These are phyloP conservation scores for Aspergillus carbonarius DNA, from an alignment of 2,329 filamentous ascomycete species.

Conservation along the genomic window DNA sequence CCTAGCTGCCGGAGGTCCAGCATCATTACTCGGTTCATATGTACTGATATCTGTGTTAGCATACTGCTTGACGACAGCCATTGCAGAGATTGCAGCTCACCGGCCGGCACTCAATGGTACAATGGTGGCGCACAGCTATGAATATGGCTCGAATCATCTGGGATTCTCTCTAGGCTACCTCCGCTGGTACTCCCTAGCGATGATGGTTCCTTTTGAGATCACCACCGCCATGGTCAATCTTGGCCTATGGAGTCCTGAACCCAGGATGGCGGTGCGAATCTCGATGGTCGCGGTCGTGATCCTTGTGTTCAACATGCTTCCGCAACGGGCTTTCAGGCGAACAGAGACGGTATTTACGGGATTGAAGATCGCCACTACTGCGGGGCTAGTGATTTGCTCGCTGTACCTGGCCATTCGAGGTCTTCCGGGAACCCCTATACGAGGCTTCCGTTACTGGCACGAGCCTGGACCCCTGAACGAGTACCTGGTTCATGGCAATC, in stretches of 20 bases:
- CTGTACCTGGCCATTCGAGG: constrained; percentile 55
- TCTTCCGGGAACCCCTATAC: constrained; percentile 46
- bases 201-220: constrained; percentile 58
- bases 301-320: constrained; percentile 48
- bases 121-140: constrained; percentile 41
- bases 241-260: constrained; percentile 54
- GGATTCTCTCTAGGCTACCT: constrained; percentile 41
- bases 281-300: constrained; percentile 60
- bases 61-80: constrained; percentile 49
- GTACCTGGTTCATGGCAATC: constrained; percentile 47
- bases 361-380: constrained; percentile 51
- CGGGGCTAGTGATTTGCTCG: constrained; percentile 50
- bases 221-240: constrained; percentile 65
- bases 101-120: constrained; percentile 39
- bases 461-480: constrained; percentile 50
- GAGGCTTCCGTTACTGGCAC: constrained; percentile 54
- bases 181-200: constrained; percentile 48
- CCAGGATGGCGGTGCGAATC: constrained; percentile 44
- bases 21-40: constrained; percentile 54
- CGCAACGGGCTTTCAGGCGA: constrained; percentile 50
- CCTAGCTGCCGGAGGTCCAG: constrained; percentile 53
- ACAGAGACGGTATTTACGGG: constrained; percentile 51
- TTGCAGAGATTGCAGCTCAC: constrained; percentile 42
- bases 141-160: constrained; percentile 40
- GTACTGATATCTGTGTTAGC: constrained; percentile 48